Evolutionary conservation across 2,329 filamentous ascomycete species (phyloP).

Genomic region (Diplocarpon mali): DNA sequence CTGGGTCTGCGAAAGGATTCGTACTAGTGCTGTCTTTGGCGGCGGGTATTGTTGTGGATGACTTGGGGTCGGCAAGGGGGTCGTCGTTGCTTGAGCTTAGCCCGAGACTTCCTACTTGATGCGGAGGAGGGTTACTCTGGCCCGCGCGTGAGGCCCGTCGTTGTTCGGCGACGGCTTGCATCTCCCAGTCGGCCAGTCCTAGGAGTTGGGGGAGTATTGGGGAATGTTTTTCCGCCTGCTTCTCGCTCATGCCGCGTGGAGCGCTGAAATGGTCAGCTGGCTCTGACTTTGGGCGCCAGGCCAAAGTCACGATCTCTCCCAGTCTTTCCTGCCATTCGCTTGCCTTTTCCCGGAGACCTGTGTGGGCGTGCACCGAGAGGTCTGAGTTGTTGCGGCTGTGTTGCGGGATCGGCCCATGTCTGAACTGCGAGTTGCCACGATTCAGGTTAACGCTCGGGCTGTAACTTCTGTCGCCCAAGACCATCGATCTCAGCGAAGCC

Average conservation of each 20-base stretch:
- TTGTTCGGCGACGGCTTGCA: slow-evolving; percentile 19
- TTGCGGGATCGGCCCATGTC: slow-evolving; percentile 24
- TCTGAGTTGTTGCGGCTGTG: slow-evolving; percentile 33
- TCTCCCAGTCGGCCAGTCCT: slow-evolving; percentile 22
- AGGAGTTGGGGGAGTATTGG: slow-evolving; percentile 23
- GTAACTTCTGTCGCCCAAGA: slow-evolving; percentile 23
- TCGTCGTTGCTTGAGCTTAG: slow-evolving; percentile 18
- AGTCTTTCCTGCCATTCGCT: slow-evolving; percentile 37
- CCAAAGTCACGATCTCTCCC: slow-evolving; percentile 31
- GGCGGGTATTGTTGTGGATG: neutral
- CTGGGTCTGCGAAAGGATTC: slow-evolving; percentile 20
- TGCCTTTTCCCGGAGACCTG: slow-evolving; percentile 28
- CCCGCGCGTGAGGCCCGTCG: slow-evolving; percentile 14
- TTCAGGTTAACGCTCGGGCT: slow-evolving; percentile 38
- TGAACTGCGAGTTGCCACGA: slow-evolving; percentile 42
- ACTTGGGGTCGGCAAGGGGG: no score
- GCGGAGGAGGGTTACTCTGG: slow-evolving; percentile 12
- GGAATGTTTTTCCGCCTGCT: slow-evolving; percentile 15
- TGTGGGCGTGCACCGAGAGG: slow-evolving; percentile 10
- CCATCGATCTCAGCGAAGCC: slow-evolving; percentile 21
- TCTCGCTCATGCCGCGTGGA: slow-evolving; percentile 20
- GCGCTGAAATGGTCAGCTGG: slow-evolving; percentile 31
- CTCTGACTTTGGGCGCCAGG: slow-evolving; percentile 28
- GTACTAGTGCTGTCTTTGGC: slow-evolving; percentile 2
- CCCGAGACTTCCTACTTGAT: slow-evolving; percentile 20